phyloP scores from a whole-genome alignment of 306 rosid genomes.

The Castanea crenata region DNA sequence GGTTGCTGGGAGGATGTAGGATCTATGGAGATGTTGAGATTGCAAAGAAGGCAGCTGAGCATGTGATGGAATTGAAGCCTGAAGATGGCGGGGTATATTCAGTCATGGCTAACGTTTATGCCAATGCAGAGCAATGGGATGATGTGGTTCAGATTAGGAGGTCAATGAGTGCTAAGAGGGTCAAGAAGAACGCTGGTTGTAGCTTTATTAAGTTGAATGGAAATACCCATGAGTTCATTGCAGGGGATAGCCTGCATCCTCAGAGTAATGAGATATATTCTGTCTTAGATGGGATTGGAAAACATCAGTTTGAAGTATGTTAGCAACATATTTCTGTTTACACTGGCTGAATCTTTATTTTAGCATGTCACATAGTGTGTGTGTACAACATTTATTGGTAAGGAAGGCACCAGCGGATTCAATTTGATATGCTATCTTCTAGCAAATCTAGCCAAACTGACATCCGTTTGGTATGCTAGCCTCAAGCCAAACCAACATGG shows the following conservation, averaged over 20 bases:
- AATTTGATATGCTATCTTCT: too few relatives aligned
- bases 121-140: constrained; percentile 62
- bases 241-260: constrained; percentile 18
- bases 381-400: too few relatives aligned
- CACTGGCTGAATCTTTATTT: too few relatives aligned
- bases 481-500: too few relatives aligned
- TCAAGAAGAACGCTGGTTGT: constrained; percentile 53
- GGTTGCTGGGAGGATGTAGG: constrained; percentile 74
- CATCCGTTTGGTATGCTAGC: too few relatives aligned
- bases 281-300: constrained; percentile 17
- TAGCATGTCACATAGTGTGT: too few relatives aligned
- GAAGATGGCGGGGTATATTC: constrained; percentile 86
- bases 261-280: constrained; percentile 16
- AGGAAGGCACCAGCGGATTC: too few relatives aligned
- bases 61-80: constrained; percentile 64
- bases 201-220: constrained; percentile 51
- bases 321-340: too few relatives aligned
- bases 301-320: constrained; percentile 15
- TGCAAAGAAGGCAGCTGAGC: constrained; percentile 67
- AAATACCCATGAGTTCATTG: constrained; percentile 17
- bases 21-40: constrained; percentile 66
- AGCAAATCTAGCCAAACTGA: too few relatives aligned
- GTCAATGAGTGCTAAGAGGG: constrained; percentile 44
- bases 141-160: constrained; percentile 54
- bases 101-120: constrained; percentile 69